phyloP scores from a whole-genome alignment of 2,329 filamentous ascomycete species.

The Botryotinia calthae region DNA sequence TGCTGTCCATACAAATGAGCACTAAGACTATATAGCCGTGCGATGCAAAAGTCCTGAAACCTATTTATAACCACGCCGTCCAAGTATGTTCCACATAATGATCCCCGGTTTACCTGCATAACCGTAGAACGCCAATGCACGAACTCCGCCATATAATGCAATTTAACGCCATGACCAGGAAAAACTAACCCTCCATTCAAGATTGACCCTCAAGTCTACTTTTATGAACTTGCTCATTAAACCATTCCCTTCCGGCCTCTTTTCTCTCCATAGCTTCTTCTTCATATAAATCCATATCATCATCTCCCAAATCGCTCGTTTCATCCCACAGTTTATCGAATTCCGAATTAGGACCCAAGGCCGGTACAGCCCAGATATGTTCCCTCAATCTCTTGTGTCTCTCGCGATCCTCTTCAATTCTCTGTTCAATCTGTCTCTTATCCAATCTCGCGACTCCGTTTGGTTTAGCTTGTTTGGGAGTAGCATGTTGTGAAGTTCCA shows the following conservation, averaged over 20 bases:
- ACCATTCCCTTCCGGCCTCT: constrained; percentile 31
- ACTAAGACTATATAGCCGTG: background rate
- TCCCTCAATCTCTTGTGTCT: constrained; percentile 89
- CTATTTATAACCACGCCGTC: background rate
- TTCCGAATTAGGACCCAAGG: constrained; percentile 52
- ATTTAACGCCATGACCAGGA: background rate
- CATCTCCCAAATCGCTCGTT: constrained; percentile 79
- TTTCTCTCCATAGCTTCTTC: constrained; percentile 60
- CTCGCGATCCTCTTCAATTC: constrained; percentile 95
- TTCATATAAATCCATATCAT: constrained; percentile 72
- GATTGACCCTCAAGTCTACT: background rate
- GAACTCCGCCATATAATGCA: background rate
- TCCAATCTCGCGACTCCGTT: constrained; percentile 53
- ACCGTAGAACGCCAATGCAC: background rate
- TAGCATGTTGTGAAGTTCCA: constrained; percentile 25
- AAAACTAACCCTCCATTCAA: background rate
- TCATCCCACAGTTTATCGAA: constrained; percentile 83
- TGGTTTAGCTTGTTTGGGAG: constrained; percentile 12
- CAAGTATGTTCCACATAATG: background rate
- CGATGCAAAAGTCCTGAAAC: background rate
- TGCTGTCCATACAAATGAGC: background rate
- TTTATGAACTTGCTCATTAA: constrained; percentile 29
- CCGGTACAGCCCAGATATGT: constrained; percentile 85
- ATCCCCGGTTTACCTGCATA: background rate
- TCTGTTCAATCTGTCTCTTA: constrained; percentile 87